Evolutionary conservation across 2,329 filamentous ascomycete species (phyloP).

Genomic region (Ophiostoma sp.): DNA sequence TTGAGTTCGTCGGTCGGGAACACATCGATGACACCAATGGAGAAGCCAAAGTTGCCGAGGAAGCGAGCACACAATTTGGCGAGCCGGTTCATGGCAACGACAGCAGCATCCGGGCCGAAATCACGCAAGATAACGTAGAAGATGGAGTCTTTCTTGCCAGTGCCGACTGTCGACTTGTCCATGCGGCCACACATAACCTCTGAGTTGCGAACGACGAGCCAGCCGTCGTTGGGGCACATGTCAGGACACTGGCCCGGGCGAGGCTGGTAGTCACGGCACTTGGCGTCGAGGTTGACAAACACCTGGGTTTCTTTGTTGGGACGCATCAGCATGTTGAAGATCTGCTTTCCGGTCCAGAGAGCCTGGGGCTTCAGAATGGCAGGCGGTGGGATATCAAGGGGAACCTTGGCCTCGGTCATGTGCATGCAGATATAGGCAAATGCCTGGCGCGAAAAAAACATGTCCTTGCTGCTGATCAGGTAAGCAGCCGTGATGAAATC

Average conservation of each 20-base stretch:
- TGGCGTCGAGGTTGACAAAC: conserved; percentile 85
- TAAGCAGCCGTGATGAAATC: conserved; percentile 98
- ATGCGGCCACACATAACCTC: conserved; percentile 96
- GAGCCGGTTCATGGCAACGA: conserved; percentile 86
- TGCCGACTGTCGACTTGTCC: conserved; percentile 97
- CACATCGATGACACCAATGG: conserved; percentile 91
- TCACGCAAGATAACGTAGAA: conserved; percentile 97
- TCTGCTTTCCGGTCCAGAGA: conserved; percentile 91
- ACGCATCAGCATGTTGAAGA: conserved; percentile 78
- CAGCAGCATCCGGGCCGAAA: conserved; percentile 83
- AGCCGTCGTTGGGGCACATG: conserved; percentile 81
- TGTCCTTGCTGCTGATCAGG: conserved; percentile 83
- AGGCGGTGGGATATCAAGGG: conserved; percentile 80
- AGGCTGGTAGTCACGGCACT: conserved; percentile 75
- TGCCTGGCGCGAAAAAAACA: conserved; percentile 80
- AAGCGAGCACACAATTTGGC: conserved; percentile 85
- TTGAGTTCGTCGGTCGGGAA: conserved; percentile 71
- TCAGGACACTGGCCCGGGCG: conserved; percentile 54
- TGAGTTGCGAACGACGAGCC: conserved; percentile 89
- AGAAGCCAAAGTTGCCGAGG: conserved; percentile 88
- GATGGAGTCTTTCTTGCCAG: conserved; percentile 94
- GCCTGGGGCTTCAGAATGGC: conserved; percentile 78
- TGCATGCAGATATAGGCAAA: conserved; percentile 89
- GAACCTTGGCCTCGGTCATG: conserved; percentile 70
- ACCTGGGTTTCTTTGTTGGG: conserved; percentile 81